Evolutionary conservation across 257 asterid genomes (phyloP).

Genomic region (Capsicum baccatum): DNA sequence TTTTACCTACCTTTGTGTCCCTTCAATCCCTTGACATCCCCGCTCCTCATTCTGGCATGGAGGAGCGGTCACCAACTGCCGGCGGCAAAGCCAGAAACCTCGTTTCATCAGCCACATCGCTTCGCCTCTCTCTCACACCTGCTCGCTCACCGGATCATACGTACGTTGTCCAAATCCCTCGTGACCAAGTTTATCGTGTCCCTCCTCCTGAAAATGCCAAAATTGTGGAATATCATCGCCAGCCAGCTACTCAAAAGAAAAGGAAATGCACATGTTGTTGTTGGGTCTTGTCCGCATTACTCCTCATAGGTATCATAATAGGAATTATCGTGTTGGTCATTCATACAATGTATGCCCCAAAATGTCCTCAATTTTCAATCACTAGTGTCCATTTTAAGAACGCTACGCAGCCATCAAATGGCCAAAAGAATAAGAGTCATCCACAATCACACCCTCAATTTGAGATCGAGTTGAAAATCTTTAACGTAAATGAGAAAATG

Average conservation of each 20-base stretch:
- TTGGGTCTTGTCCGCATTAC: slow-evolving; percentile 28
- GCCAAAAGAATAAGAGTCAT: not conserved
- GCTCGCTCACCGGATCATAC: slow-evolving; percentile 40
- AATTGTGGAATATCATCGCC: slow-evolving; percentile 49
- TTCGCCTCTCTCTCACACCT: slow-evolving; percentile 17
- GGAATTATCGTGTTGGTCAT: slow-evolving; percentile 10
- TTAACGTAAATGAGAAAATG: slow-evolving; percentile 48
- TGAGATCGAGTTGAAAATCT: slow-evolving; percentile 38
- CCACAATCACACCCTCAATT: slow-evolving; percentile 32
- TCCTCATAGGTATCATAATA: slow-evolving; percentile 29
- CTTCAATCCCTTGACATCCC: slow-evolving; percentile 25
- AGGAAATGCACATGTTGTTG: slow-evolving; percentile 30
- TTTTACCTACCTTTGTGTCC: not conserved
- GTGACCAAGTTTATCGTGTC: slow-evolving; percentile 75
- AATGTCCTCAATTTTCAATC: slow-evolving; percentile 52
- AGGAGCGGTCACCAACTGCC: slow-evolving; percentile 63
- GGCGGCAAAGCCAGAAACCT: not conserved
- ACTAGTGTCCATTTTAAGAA: slow-evolving; percentile 35
- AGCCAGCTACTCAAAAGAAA: not conserved
- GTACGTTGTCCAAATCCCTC: slow-evolving; percentile 72
- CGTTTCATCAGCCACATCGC: slow-evolving; percentile 4
- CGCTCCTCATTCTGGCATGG: slow-evolving; percentile 75
- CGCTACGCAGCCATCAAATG: not conserved
- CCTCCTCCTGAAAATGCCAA: slow-evolving; percentile 84
- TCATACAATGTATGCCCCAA: slow-evolving; percentile 51